These are phyloP conservation scores for Alternaria sp. DNA, from an alignment of 2,329 filamentous ascomycete genomes.

Conservation along the genomic window DNA sequence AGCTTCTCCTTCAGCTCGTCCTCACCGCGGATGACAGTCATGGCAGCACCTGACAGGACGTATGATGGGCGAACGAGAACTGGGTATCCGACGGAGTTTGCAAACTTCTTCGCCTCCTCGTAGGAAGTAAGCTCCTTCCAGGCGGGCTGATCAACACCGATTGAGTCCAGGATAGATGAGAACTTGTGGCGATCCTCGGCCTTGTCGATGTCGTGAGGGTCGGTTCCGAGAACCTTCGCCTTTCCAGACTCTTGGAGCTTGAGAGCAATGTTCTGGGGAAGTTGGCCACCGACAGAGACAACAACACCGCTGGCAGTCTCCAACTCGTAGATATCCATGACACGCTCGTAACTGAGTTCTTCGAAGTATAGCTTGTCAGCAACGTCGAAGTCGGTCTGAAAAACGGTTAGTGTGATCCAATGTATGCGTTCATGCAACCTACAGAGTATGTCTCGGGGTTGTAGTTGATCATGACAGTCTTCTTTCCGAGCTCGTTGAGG, in stretches of 20 bases:
- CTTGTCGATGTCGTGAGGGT: conserved; percentile 94
- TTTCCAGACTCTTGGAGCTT: conserved; percentile 89
- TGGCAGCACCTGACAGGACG: conserved; percentile 95
- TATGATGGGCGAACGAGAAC: conserved; percentile 95
- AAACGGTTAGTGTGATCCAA: conserved; percentile 16
- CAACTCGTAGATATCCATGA: conserved; percentile 98
- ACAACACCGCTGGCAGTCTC: conserved; percentile 86
- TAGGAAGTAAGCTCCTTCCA: conserved; percentile 98
- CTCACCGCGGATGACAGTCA: conserved; percentile 92
- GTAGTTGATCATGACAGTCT: conserved; percentile 94
- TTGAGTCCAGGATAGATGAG: conserved; percentile 94
- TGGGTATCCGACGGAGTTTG: conserved; percentile 84
- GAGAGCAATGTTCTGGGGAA: conserved; percentile 96
- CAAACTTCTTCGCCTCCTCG: conserved; percentile 85
- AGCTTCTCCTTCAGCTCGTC: conserved; percentile 95
- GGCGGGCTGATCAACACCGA: conserved; percentile 93
- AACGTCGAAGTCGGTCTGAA: conserved; percentile 79
- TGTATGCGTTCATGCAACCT: conserved; percentile 43
- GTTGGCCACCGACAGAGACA: conserved; percentile 92
- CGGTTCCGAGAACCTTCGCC: conserved; percentile 88
- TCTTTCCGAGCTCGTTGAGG: conserved; percentile 85
- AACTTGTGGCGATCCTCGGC: conserved; percentile 99
- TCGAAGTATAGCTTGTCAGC: conserved; percentile 96
- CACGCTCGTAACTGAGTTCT: conserved; percentile 93
- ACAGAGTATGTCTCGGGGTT: conserved; percentile 41